phyloP scores from a whole-genome alignment of 768 basidiomycete genomes.

The Boletus subparvulus region DNA sequence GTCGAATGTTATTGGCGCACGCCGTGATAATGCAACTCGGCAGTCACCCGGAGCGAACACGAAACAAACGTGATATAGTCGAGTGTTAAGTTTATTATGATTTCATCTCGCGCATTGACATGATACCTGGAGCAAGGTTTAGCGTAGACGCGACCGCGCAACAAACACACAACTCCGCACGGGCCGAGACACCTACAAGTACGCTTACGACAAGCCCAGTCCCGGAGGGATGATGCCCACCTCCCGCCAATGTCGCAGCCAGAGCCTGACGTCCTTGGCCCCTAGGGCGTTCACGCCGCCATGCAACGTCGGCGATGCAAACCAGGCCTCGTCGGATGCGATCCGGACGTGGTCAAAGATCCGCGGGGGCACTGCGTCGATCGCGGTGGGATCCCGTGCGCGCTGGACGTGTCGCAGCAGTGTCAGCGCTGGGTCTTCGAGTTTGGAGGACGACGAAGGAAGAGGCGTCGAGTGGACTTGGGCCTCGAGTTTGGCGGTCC shows the following conservation, averaged over 20 bases:
- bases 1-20: no score
- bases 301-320: slow-evolving; percentile 10
- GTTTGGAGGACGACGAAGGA: neutral
- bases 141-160: no score
- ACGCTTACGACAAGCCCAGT: no score
- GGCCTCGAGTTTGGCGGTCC: slow-evolving; percentile 9
- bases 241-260: neutral
- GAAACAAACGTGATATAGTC: no score
- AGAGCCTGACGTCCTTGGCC: slow-evolving; percentile 3
- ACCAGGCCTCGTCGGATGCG: slow-evolving; percentile 5
- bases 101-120: no score
- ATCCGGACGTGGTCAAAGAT: slow-evolving; percentile 4
- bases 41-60: no score
- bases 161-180: no score
- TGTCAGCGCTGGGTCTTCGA: neutral
- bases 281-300: neutral
- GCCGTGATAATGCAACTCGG: no score
- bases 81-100: no score
- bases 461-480: slow-evolving; percentile 1
- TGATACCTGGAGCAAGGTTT: no score
- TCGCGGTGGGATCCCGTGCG: neutral
- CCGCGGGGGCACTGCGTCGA: neutral
- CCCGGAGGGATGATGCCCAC: no score
- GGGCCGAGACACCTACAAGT: no score
- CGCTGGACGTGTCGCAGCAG: slow-evolving; percentile 1